A percentile compares a stretch with the other conserved stretches of the same genome.
These are phyloP conservation scores for Dacryopinax primogenitus DNA, from an alignment of 768 basidiomycete genomes.

Conservation along the genomic window DNA sequence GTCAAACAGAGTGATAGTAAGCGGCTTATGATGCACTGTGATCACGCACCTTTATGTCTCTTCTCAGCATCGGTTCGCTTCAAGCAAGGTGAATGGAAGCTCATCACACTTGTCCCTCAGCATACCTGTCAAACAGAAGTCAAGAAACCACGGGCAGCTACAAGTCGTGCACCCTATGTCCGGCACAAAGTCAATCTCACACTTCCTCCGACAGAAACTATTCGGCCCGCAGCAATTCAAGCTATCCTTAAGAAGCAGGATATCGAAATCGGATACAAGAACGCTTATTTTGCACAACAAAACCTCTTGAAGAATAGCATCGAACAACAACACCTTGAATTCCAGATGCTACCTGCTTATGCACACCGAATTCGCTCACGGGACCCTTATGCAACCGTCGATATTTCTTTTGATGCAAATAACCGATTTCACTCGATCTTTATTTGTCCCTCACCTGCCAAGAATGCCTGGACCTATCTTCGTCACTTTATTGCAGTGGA, in stretches of 20 bases:
- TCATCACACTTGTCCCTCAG: background rate
- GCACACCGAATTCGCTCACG: background rate
- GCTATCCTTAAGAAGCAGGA: background rate
- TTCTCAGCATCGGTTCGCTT: background rate
- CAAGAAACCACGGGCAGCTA: background rate
- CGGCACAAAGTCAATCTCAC: background rate
- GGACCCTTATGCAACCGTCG: background rate
- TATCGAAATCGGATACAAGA: background rate
- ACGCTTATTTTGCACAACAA: background rate
- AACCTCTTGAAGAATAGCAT: background rate
- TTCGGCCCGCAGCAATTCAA: background rate
- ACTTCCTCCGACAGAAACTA: background rate
- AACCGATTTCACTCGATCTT: background rate
- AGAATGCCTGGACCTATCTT: background rate
- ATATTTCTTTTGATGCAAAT: background rate
- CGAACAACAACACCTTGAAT: background rate
- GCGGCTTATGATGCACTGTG: background rate
- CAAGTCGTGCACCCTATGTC: background rate
- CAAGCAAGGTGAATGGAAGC: background rate
- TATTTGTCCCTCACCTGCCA: background rate
- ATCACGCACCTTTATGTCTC: background rate
- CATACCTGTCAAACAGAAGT: background rate
- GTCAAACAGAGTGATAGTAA: background rate
- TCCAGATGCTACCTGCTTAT: background rate
- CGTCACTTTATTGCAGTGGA: background rate